phyloP scores from a whole-genome alignment of 495 filamentous ascomycete genomes.

The Penicillium cinerascens region DNA sequence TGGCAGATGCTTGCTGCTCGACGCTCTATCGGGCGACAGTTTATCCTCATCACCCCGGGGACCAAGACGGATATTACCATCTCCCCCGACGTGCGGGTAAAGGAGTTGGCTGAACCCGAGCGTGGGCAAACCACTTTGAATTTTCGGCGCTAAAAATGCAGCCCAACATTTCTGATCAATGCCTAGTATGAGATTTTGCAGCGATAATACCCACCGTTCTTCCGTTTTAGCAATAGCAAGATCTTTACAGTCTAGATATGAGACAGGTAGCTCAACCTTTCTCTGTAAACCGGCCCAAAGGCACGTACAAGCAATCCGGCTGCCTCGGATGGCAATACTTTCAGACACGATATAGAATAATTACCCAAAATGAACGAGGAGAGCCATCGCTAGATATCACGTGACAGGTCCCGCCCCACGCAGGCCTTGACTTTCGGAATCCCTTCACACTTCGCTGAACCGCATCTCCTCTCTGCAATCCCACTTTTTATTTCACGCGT shows the following conservation, averaged over 20 bases:
- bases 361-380: too few relatives aligned
- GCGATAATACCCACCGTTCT: not conserved
- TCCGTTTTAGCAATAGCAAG: not conserved
- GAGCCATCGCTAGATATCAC: not conserved
- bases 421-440: constrained; percentile 9
- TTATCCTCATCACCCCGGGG: constrained; percentile 94
- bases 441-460: constrained; percentile 10
- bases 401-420: constrained; percentile 4
- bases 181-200: not conserved
- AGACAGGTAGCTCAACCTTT: not conserved
- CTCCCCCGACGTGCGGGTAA: constrained; percentile 77
- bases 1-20: constrained; percentile 77
- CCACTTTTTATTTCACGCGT: not conserved
- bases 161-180: constrained; percentile 2
- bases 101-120: constrained; percentile 70
- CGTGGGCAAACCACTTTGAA: constrained; percentile 42
- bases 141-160: constrained; percentile 20
- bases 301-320: too few relatives aligned
- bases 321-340: too few relatives aligned
- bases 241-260: not conserved
- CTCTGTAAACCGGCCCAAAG: too few relatives aligned
- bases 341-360: too few relatives aligned
- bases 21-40: constrained; percentile 82
- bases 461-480: not conserved
- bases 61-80: constrained; percentile 68